Conservation (phyloP, 805 yeast species). For the Cyberlindnera petersonii region DNA sequence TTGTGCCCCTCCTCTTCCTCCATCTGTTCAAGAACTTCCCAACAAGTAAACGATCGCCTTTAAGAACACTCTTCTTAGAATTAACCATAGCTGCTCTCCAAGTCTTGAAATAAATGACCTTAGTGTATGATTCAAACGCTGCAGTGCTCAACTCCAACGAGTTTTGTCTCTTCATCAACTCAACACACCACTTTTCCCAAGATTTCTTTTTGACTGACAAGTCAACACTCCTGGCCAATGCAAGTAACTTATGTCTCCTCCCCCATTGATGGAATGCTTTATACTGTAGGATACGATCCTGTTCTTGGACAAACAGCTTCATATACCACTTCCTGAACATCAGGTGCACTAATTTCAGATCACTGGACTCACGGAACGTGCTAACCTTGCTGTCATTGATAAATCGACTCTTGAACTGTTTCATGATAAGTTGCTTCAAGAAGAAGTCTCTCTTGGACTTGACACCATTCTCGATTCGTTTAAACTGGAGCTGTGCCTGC, state of each 20-base stretch:
- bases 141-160: slow-evolving; percentile 11
- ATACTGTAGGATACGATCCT: neutral
- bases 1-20: neutral
- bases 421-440: slow-evolving; percentile 14
- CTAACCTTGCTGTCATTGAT: slow-evolving; percentile 6
- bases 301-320: slow-evolving; percentile 2
- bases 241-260: slow-evolving; percentile 1
- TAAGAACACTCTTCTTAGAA: neutral
- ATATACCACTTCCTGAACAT: slow-evolving; percentile 14
- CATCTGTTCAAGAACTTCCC: slow-evolving; percentile 9
- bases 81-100: slow-evolving; percentile 13
- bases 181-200: slow-evolving; percentile 13
- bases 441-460: slow-evolving; percentile 3
- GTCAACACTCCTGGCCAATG: slow-evolving; percentile 5
- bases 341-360: neutral
- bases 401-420: slow-evolving; percentile 18
- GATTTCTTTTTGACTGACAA: neutral
- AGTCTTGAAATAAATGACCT: slow-evolving; percentile 18
- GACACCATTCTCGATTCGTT: slow-evolving; percentile 12
- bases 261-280: slow-evolving; percentile 13
- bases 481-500: slow-evolving; percentile 8
- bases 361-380: neutral
- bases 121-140: slow-evolving; percentile 18
- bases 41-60: slow-evolving; percentile 9
- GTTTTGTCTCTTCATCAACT: slow-evolving; percentile 5